Evolutionary conservation across 2,329 filamentous ascomycete species (phyloP), one percentile per base, ranked within the genome.

Genomic region (Chalara sp.): DNA sequence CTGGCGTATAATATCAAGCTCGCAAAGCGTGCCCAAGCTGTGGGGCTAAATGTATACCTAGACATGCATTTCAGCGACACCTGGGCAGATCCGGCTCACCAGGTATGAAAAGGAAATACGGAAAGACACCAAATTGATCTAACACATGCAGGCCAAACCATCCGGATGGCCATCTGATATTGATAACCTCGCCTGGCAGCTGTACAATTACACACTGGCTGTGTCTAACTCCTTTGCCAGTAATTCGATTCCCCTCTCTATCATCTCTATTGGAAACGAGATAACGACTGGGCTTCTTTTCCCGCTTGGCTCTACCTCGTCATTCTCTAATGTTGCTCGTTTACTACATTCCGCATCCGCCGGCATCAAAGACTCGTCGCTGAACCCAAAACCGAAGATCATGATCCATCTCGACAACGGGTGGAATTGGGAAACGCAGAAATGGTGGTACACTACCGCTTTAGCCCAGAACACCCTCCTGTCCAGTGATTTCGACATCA

Each of bases 391-490:
- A 55, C 82, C 84, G 1, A 78, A 83, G 63, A 86, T 88, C 65
- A 82, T 89, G 81, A 78, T 89, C 40, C 86, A 89, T 61, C 73
- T 88, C 4, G 84, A 89, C 65, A 84, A 87, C 61, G 85, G 85
- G n/a, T 89, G 84, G 82, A 76, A 84, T 56, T 86, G 79, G 81
- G 71, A 67, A 4, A 76, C 77, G 3, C 84, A 88, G 63, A 68
- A 84, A 54, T 54, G 50, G 13, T 83, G 75, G 70, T 89, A 87
- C 67, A 74, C 75, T 29, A 71, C 70, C 3, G 75, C 84, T 0
- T 70, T 85, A 0, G 71, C 63, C 6, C 67, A 70, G 29, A 81
- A 77, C 2, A 70, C 71, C 1, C 69, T 84, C 3, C 61, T 65
- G 3, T 58, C 69, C 0, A 67, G 69, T 5, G 83, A 87, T 56